Evolutionary conservation across 495 filamentous ascomycete species (phyloP).

Genomic region (Xylaria nigripes): DNA sequence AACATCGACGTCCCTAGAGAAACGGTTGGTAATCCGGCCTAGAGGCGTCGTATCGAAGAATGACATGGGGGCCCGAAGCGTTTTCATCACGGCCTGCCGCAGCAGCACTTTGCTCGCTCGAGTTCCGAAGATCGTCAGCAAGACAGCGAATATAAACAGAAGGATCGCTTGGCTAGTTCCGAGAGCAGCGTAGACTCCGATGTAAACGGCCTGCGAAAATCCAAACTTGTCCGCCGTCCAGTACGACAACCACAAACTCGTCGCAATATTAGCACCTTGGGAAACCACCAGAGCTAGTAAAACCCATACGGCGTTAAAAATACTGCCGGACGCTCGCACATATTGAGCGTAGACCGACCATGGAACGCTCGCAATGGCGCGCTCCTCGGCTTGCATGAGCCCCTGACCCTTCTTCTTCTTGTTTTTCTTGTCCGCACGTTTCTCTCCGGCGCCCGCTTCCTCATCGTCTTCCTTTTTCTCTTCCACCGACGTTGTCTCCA

Average conservation of each 20-base stretch:
- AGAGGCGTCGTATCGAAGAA: conserved; percentile 97
- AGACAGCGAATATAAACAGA: conserved; percentile 61
- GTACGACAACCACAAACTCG: conserved; percentile 85
- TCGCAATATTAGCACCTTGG: conserved; percentile 77
- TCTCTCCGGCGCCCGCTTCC: conserved; percentile 31
- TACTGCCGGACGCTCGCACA: conserved; percentile 65
- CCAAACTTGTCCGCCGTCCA: conserved; percentile 75
- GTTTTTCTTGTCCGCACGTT: conserved; percentile 49
- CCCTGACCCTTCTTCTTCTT: conserved; percentile 53
- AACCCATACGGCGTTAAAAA: conserved; percentile 60
- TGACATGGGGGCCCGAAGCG: conserved; percentile 85
- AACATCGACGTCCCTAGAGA: conserved; percentile 87
- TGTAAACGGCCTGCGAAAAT: conserved; percentile 62
- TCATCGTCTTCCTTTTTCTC: conserved; percentile 46
- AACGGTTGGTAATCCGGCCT: conserved; percentile 94
- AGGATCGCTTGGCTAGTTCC: conserved; percentile 62
- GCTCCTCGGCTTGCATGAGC: conserved; percentile 89
- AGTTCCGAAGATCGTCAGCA: conserved; percentile 70
- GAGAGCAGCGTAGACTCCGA: conserved; percentile 77
- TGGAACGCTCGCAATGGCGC: conserved; percentile 69
- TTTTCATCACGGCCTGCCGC: conserved; percentile 67
- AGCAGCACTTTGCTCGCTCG: conserved; percentile 75
- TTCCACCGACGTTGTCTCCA: conserved; percentile 75
- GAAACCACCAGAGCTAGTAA: conserved; percentile 57
- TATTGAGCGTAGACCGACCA: conserved; percentile 81